phyloP scores from a whole-genome alignment of 1,139 yeast genomes.

The Dujonia santamariae region DNA sequence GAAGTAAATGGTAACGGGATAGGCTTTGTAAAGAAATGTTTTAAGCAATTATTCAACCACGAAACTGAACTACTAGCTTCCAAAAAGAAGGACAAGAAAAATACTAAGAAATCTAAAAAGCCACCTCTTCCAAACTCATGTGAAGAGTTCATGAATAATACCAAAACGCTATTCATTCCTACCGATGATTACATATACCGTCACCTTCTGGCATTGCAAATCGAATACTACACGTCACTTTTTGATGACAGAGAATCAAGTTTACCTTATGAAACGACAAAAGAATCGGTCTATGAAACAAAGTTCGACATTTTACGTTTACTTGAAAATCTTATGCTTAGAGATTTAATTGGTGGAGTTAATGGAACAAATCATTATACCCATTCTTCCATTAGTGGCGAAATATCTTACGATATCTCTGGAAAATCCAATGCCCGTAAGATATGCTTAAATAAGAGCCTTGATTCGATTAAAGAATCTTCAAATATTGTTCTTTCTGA shows the following conservation, averaged over 20 bases:
- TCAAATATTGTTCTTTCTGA: conserved; percentile 50
- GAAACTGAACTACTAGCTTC: not conserved
- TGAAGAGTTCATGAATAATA: conserved; percentile 23
- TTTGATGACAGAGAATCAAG: conserved; percentile 12
- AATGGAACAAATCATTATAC: conserved; percentile 23
- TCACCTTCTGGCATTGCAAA: conserved; percentile 26
- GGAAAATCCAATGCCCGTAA: conserved; percentile 4
- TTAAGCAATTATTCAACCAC: conserved; percentile 28
- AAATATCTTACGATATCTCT: not conserved
- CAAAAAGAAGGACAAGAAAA: conserved; percentile 7
- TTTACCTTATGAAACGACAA: conserved; percentile 21
- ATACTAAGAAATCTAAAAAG: conserved; percentile 12
- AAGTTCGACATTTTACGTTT: conserved; percentile 26
- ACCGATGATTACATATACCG: conserved; percentile 25
- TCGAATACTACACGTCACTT: conserved; percentile 30
- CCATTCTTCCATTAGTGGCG: conserved; percentile 1
- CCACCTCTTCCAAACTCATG: conserved; percentile 24
- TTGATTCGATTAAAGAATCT: conserved; percentile 17
- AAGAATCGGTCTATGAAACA: conserved; percentile 32
- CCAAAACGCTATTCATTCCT: conserved; percentile 35
- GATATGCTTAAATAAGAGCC: conserved; percentile 11
- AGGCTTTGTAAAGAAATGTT: conserved; percentile 25
- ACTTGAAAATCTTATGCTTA: conserved; percentile 25
- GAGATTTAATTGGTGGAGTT: conserved; percentile 27
- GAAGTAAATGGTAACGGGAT: conserved; percentile 20